These are phyloP conservation scores for Pseudogymnoascus sp. DNA, from an alignment of 2,329 filamentous ascomycete genomes.

Conservation along the genomic window DNA sequence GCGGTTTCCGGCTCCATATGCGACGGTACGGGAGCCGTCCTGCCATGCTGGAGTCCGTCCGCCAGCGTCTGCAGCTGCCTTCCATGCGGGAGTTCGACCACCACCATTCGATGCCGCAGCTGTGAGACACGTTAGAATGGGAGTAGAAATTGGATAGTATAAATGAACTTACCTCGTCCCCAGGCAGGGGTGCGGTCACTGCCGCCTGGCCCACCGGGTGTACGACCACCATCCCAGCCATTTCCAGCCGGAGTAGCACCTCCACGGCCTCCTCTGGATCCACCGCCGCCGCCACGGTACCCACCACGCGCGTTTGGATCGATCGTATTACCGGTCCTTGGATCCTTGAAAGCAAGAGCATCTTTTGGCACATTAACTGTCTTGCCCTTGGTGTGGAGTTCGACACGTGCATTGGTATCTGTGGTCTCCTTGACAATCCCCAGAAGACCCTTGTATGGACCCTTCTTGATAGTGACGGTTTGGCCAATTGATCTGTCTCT, in stretches of 20 bases:
- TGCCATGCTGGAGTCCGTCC: conserved; percentile 61
- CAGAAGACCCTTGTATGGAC: conserved; percentile 83
- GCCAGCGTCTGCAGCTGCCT: conserved; percentile 40
- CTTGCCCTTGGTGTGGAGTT: conserved; percentile 92
- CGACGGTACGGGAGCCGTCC: conserved; percentile 58
- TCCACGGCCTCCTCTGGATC: conserved; percentile 36
- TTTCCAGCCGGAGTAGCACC: conserved; percentile 39
- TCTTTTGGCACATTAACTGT: conserved; percentile 77
- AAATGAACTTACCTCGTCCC: conserved; percentile 56
- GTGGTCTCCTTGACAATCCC: conserved; percentile 95
- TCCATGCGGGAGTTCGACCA: conserved; percentile 57
- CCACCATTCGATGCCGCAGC: conserved; percentile 49
- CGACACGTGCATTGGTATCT: conserved; percentile 76
- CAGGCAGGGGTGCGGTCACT: conserved; percentile 70
- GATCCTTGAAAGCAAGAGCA: conserved; percentile 79
- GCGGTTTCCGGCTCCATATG: conserved; percentile 66
- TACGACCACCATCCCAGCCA: conserved; percentile 57
- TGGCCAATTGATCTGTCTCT: conserved; percentile 82
- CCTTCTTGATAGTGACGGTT: conserved; percentile 80
- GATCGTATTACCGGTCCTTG: conserved; percentile 67
- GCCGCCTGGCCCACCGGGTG: conserved; percentile 52
- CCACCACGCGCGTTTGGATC: conserved; percentile 52
- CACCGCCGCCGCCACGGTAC: conserved; percentile 37
- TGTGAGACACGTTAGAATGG: conserved; percentile 22
- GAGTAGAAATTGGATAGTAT: background rate